Evolutionary conservation across 208 protist genomes (phyloP).

Genomic region (Acanthamoeba culbertsoni): DNA sequence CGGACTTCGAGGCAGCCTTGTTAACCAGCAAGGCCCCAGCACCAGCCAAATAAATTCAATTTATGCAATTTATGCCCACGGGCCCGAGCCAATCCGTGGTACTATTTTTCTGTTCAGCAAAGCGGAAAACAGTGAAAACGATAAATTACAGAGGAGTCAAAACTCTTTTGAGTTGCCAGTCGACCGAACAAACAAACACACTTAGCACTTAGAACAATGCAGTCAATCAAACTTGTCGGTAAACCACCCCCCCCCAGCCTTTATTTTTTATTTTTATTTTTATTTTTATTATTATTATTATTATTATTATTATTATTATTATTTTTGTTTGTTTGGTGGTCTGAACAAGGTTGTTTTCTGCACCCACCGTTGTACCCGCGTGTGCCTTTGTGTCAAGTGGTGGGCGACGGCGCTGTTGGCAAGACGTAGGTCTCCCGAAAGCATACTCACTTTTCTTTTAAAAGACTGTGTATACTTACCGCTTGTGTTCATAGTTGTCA

Average conservation of each 20-base stretch:
- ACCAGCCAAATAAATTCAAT: too few relatives aligned
- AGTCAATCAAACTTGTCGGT: background rate
- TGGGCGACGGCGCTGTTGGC: slow-evolving; percentile 86
- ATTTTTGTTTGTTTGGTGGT: background rate
- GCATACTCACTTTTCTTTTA: background rate
- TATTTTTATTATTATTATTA: background rate
- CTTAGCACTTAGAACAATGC: background rate
- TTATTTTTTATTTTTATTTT: background rate
- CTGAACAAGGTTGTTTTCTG: background rate
- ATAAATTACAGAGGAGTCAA: too few relatives aligned
- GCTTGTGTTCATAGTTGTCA: background rate
- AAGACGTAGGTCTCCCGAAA: slow-evolving; percentile 78
- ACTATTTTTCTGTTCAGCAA: too few relatives aligned
- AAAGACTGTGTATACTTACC: background rate
- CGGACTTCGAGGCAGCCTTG: background rate
- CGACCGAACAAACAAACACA: background rate
- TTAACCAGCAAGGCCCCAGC: too few relatives aligned
- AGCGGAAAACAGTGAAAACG: too few relatives aligned
- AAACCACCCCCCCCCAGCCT: background rate
- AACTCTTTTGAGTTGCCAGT: too few relatives aligned
- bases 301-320: background rate
- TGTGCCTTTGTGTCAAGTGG: slow-evolving; percentile 25
- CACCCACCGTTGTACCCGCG: background rate
- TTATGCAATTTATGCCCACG: too few relatives aligned
- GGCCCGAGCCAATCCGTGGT: too few relatives aligned